Base-by-base conservation (phyloP, 2,329 filamentous ascomycete genomes). In the Fusarium anguioides region DNA sequence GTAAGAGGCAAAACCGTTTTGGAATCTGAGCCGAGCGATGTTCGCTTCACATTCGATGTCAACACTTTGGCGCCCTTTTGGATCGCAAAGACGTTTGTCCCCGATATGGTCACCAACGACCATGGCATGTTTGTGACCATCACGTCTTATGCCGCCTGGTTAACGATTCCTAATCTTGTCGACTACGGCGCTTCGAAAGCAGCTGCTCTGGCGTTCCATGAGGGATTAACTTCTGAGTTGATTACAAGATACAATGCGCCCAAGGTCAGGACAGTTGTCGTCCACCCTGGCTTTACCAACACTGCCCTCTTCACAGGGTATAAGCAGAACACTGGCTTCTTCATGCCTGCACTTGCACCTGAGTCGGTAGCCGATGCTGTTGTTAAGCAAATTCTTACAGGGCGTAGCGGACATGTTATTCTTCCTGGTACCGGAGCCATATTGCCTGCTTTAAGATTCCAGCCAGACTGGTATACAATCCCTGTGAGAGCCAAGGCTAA, bases 81-180 rank as follows among this genome's bases (percentile, higher is more conserved):
- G 81, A 82, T 88, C n/a, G 79, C 84, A 8, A 85, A 87, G 73
- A 84, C 89, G 57, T 93, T 93, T 77, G 79, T 94, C 3, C 91
- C 91, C 0, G 75, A 79, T 66, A 90, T 94, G 84, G 77, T 90
- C 49, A 74, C 77, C 9, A 74, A 74, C 14, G 88, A 92, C 78
- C 90, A 93, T 78, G 91, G 91, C 60, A 91, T 91, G 83, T 76
- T 93, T 37, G 89, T 93, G 21, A 93, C 89, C 1, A 84, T 93
- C 21, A 87, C 91, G 15, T 89, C 85, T 3, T 81, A 87, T 46
- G 89, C 90, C 0, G 84, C 85, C 14, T 91, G 86, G 78, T 68
- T 87, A 9, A 81, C 84, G 2, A 83, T 87, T 0, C 86, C 90
- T 5, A 84, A 84, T 69, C 85, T 92, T 82, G 85, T 89, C 35